Percentiles rank a stretch among this genome's conserved stretches.
Evolutionary conservation across 2,329 filamentous ascomycete species (phyloP).

Genomic region (Beauveria bassiana): DNA sequence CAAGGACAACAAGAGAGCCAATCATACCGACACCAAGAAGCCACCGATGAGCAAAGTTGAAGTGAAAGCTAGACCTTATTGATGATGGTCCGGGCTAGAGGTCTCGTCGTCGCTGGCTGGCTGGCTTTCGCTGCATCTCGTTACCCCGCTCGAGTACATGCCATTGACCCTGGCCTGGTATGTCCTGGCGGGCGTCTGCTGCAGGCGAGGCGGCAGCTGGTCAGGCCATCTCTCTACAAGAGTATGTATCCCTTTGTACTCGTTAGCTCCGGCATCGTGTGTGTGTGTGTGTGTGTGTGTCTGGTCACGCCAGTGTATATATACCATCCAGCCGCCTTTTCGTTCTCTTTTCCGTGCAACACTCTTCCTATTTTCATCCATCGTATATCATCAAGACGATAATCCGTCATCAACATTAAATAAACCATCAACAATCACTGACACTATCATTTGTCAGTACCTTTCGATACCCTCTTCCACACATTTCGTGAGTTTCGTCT

Average conservation of each 20-base stretch:
- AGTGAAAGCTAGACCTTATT: not conserved
- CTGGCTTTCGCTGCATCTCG: not conserved
- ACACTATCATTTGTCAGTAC: not conserved
- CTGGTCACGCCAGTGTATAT: not conserved
- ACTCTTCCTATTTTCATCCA: not conserved
- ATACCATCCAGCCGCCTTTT: not conserved
- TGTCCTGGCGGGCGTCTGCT: not conserved
- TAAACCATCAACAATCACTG: not conserved
- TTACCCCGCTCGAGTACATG: constrained; percentile 7
- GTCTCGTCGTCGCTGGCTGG: not conserved
- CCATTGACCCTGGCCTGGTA: not conserved
- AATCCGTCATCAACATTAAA: not conserved
- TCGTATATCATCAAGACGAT: not conserved
- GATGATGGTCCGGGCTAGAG: not conserved
- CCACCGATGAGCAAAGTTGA: too few relatives aligned
- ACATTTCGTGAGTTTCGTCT: not conserved
- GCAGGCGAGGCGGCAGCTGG: not conserved
- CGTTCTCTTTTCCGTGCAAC: not conserved
- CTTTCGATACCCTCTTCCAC: not conserved
- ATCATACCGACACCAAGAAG: not conserved
- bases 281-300: not conserved
- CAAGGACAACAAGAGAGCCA: not conserved
- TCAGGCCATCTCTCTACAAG: not conserved
- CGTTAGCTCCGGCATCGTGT: too few relatives aligned
- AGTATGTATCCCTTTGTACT: constrained; percentile 7